A percentile compares a stretch with the other conserved stretches of the same genome.
phyloP scores from a whole-genome alignment of 2,329 filamentous ascomycete genomes.

The Fusarium sp. region DNA sequence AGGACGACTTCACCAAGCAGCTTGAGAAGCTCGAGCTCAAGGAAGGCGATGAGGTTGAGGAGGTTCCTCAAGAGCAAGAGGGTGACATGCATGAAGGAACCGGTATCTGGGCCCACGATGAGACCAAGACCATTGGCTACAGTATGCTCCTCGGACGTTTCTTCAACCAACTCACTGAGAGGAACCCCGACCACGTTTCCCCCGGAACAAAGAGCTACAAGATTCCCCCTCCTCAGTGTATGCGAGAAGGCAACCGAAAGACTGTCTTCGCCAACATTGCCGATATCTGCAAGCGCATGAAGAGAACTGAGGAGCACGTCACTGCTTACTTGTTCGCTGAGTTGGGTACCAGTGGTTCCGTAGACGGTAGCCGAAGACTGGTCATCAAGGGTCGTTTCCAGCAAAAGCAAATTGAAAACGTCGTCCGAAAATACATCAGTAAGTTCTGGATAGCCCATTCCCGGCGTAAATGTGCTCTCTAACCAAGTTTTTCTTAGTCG shows the following conservation, averaged over 20 bases:
- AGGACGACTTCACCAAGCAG: conserved; percentile 73
- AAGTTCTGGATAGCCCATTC: conserved; percentile 56
- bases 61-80: conserved; percentile 66
- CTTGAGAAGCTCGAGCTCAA: conserved; percentile 73
- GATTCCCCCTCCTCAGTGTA: conserved; percentile 97
- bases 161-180: conserved; percentile 93
- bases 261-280: conserved; percentile 99
- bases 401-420: conserved; percentile 99
- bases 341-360: conserved; percentile 95
- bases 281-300: conserved; percentile 99
- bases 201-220: conserved; percentile 96
- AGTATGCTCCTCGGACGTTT: conserved; percentile 88
- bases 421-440: conserved; percentile 95
- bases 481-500: conserved; percentile 67
- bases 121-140: conserved; percentile 84
- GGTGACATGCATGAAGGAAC: conserved; percentile 90
- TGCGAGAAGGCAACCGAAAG: conserved; percentile 99
- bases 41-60: conserved; percentile 71
- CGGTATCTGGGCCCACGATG: conserved; percentile 89
- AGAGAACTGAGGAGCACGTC: conserved; percentile 97
- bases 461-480: conserved; percentile 38
- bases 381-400: conserved; percentile 99
- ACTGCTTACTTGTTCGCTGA: conserved; percentile 98
- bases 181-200: conserved; percentile 95
- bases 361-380: conserved; percentile 90